These are phyloP conservation scores for Otatea glauca DNA, from an alignment of 176 grass and related monocot species.

Conservation along the genomic window DNA sequence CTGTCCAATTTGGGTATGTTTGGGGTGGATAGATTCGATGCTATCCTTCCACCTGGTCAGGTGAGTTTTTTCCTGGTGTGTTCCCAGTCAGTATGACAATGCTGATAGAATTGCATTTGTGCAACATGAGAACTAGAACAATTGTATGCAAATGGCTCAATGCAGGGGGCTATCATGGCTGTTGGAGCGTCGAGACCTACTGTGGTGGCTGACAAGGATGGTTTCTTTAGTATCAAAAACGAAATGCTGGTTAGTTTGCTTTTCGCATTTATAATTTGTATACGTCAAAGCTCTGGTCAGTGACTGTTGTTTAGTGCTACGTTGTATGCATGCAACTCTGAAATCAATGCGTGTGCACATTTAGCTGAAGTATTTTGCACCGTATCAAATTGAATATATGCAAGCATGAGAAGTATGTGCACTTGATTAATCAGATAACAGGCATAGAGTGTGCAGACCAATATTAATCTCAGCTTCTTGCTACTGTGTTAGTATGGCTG, in stretches of 20 bases:
- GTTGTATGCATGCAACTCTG: background rate
- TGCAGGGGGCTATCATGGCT: constrained; percentile 97
- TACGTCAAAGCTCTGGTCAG: background rate
- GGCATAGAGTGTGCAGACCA: background rate
- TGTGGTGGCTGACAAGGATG: constrained; percentile 69
- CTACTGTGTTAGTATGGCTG: constrained; percentile 6
- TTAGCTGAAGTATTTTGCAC: background rate
- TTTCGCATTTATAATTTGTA: background rate
- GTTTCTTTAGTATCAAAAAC: constrained; percentile 84
- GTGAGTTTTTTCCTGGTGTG: constrained; percentile 48
- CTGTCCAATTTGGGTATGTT: constrained; percentile 98
- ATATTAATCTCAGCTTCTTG: background rate
- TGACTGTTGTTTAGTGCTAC: background rate
- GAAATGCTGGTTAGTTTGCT: constrained; percentile 81
- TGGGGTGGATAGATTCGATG: constrained; percentile 92
- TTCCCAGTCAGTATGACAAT: background rate
- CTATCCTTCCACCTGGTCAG: constrained; percentile 97
- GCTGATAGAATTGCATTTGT: constrained; percentile 28
- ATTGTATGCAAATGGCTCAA: constrained; percentile 25
- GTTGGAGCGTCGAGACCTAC: constrained; percentile 82
- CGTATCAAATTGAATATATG: background rate
- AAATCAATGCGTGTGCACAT: background rate
- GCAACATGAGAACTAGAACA: background rate
- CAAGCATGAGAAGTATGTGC: background rate
- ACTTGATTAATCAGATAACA: background rate